These are phyloP conservation scores for Casuarina equisetifolia DNA, from an alignment of 306 rosid genomes.

Conservation along the genomic window DNA sequence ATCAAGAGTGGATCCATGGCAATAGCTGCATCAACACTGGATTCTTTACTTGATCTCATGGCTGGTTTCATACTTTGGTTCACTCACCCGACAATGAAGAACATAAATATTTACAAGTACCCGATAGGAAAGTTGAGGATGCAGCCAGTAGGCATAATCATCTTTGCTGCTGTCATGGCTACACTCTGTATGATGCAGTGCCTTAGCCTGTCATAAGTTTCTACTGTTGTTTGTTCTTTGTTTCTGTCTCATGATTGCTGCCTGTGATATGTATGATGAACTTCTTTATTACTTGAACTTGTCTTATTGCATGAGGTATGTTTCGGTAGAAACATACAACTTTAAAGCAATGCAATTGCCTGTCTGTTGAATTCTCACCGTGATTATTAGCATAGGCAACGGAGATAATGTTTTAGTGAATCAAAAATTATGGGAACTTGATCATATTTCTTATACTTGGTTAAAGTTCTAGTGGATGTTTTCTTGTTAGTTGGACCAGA, in stretches of 20 bases:
- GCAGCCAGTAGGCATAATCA: slow-evolving; percentile 92
- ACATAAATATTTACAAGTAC: slow-evolving; percentile 64
- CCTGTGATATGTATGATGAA: background rate
- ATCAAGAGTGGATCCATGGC: slow-evolving; percentile 56
- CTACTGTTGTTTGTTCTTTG: background rate
- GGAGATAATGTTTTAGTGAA: background rate
- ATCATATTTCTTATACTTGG: background rate
- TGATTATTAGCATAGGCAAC: background rate
- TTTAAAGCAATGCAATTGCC: background rate
- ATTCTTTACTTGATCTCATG: slow-evolving; percentile 58
- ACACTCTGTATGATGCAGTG: slow-evolving; percentile 63
- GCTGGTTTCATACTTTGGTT: slow-evolving; percentile 98
- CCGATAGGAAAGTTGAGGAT: slow-evolving; percentile 93
- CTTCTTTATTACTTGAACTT: background rate
- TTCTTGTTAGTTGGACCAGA: background rate
- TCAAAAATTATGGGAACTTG: background rate
- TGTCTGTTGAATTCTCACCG: background rate
- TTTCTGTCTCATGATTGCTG: background rate
- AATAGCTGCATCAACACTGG: slow-evolving; percentile 62
- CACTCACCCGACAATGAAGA: slow-evolving; percentile 83
- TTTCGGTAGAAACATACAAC: background rate
- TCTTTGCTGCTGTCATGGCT: slow-evolving; percentile 96
- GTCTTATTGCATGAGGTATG: background rate
- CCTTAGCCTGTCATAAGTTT: slow-evolving; percentile 8
- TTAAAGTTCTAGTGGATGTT: background rate